Evolutionary conservation across 805 yeast species (phyloP).

Genomic region (Sugiyamaella qingdaonensis): DNA sequence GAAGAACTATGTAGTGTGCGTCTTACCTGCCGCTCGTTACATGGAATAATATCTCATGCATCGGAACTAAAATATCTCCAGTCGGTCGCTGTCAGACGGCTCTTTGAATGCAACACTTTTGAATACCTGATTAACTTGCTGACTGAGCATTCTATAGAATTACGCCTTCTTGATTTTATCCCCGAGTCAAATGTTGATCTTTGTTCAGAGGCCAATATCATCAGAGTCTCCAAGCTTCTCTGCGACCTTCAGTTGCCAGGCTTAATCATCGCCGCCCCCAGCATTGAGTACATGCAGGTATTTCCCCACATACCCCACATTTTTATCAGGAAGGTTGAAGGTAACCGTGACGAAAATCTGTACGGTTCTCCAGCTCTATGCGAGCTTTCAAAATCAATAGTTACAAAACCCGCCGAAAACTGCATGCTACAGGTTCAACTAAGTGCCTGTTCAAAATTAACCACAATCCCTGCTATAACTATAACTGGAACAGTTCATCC

Average conservation of each 20-base stretch:
- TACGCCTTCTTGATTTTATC: not conserved
- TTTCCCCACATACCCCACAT: not conserved
- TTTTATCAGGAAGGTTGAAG: not conserved
- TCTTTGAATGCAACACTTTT: not conserved
- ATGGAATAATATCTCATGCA: not conserved
- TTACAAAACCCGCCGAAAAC: not conserved
- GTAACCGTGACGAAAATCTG: not conserved
- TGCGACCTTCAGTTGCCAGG: not conserved
- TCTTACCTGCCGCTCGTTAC: not conserved
- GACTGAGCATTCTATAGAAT: not conserved
- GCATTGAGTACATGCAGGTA: not conserved
- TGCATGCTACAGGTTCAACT: not conserved
- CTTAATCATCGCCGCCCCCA: not conserved
- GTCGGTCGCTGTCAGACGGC: not conserved
- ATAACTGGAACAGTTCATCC: not conserved
- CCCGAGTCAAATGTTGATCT: not conserved
- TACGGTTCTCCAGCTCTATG: not conserved
- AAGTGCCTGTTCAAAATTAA: not conserved
- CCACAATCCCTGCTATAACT: not conserved
- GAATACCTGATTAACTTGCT: not conserved
- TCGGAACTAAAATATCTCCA: not conserved
- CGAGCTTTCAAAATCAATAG: not conserved
- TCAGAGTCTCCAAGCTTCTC: not conserved
- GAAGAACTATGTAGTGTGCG: not conserved
- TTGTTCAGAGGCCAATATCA: not conserved